Base-by-base conservation (phyloP, 306 rosid species). In the Aeschynomene evenia region DNA sequence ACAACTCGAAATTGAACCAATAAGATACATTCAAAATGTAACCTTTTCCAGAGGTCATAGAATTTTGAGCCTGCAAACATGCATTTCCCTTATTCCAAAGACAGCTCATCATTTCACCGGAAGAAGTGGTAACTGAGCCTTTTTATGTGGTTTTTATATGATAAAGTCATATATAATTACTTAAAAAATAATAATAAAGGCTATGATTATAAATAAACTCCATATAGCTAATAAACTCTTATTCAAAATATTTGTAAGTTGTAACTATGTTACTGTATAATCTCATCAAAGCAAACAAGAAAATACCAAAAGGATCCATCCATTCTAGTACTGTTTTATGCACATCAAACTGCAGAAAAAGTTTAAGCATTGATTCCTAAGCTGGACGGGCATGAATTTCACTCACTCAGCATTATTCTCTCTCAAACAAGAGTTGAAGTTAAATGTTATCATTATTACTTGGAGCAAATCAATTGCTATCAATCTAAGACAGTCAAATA, bases 351-450 rank as follows among this genome's bases (percentile, higher is more conserved):
- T 33, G 39, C 51, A 28, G 34, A 45, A 16, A 29, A 71, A 71
- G 24, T 55, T 70, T 8, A 37, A 37, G 9, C 18, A 57, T 66
- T 56, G 28, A 66, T 66, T 66, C 74, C 79, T 23, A 46, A 9
- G 26, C 20, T 45, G 39, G 42, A 42, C 20, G 45, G 43, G 43
- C 20, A 42, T 68, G 39, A 23, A 7, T 12, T 42, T 3, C 22
- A 28, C 3, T 28, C 28, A 21, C 14, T 42, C 45, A 42, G 58
- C 49, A 58, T 28, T n/a, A 21, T 22, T 69, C 58, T 49, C 34
- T 20, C 19, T 12, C 40, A 59, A 28, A 39, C 10, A 34, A 8
- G 23, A 20, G 39, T 13, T 48, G 62, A 28, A 29, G 22, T 11
- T n/a, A 8, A 20, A 58, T 3, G 19, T 16, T 62, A 6, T 12